Percentiles rank a stretch among this genome's conserved stretches.
These are phyloP conservation scores for Fusarium euwallaceae DNA, from an alignment of 2,329 filamentous ascomycete genomes.

Conservation along the genomic window DNA sequence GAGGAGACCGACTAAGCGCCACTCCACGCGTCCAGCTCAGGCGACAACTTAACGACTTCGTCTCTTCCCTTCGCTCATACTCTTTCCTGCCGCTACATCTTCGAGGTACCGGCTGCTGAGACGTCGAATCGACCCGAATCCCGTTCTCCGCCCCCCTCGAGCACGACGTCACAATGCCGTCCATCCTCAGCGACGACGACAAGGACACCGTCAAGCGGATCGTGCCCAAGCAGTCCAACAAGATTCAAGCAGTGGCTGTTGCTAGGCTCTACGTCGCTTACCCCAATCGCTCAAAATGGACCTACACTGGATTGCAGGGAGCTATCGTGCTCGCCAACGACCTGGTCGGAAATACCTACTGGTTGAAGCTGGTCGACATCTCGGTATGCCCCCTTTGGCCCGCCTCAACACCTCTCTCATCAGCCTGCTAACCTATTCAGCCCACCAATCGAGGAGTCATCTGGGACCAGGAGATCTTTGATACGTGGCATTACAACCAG, in stretches of 20 bases:
- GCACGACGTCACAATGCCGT: constrained; percentile 63
- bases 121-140: constrained; percentile 3
- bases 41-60: constrained; percentile 28
- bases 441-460: constrained; percentile 85
- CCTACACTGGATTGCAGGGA: constrained; percentile 92
- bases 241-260: constrained; percentile 96
- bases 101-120: constrained; percentile 4
- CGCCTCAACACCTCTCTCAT: constrained; percentile 16
- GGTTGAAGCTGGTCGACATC: constrained; percentile 97
- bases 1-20: constrained; percentile 42
- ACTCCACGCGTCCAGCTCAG: constrained; percentile 43
- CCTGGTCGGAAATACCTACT: constrained; percentile 93
- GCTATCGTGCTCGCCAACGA: constrained; percentile 94
- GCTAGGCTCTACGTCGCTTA: constrained; percentile 94
- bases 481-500: constrained; percentile 94
- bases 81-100: constrained; percentile 5
- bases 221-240: constrained; percentile 94
- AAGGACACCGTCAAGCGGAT: constrained; percentile 96
- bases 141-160: constrained; percentile 1
- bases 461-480: constrained; percentile 98
- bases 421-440: constrained; percentile 57
- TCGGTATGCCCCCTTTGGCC: constrained; percentile 69
- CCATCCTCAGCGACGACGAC: constrained; percentile 88
- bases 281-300: constrained; percentile 89
- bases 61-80: constrained; percentile 24